phyloP scores from a whole-genome alignment of 73 alveolate species.

The Durusdinium trenchii region DNA sequence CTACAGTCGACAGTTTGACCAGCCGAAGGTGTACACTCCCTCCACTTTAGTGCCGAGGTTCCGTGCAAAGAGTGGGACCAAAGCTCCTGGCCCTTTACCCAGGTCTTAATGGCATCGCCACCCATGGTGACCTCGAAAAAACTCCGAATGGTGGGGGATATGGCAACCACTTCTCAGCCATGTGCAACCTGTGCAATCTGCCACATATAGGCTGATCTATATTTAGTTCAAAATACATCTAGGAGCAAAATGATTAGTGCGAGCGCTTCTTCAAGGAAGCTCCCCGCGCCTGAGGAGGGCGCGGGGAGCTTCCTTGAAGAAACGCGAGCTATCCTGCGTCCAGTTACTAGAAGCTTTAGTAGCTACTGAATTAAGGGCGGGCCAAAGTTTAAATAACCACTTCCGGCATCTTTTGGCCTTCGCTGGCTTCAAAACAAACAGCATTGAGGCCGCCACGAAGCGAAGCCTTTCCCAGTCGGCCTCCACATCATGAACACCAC shows the following conservation, averaged over 20 bases:
- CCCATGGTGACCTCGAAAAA: conserved; percentile 26
- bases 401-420: too few species aligned
- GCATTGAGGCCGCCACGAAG: neutral
- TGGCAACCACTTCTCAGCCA: too few species aligned
- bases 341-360: too few species aligned
- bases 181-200: too few species aligned
- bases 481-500: conserved; percentile 54
- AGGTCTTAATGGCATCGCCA: conserved; percentile 30
- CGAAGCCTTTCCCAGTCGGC: conserved; percentile 31
- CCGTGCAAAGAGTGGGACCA: conserved; percentile 29
- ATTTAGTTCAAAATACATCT: neutral
- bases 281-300: neutral
- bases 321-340: neutral
- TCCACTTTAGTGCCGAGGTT: too few species aligned
- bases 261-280: neutral
- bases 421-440: too few species aligned
- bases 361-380: neutral
- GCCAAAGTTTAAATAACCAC: too few species aligned
- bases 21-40: too few species aligned
- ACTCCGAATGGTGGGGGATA: too few species aligned
- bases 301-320: neutral
- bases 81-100: conserved; percentile 33
- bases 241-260: neutral
- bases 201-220: too few species aligned
- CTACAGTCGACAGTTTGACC: too few species aligned